Evolutionary conservation across 805 yeast genomes (phyloP).

Genomic region (Yarrowia sp.): DNA sequence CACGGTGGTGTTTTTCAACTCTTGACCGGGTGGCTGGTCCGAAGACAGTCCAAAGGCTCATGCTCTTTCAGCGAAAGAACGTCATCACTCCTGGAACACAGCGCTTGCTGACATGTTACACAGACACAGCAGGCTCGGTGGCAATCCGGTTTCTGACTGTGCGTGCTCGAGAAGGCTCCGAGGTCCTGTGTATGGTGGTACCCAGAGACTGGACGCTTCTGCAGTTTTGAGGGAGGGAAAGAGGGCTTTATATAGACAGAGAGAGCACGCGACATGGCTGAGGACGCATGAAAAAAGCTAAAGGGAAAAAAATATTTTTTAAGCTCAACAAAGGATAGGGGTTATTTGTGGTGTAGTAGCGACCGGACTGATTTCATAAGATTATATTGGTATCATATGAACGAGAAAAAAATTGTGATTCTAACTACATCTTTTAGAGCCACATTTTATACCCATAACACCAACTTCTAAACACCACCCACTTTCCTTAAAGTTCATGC

Average conservation of each 20-base stretch:
- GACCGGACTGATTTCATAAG: too few relatives aligned
- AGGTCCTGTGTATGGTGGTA: background rate
- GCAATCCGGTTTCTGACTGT: background rate
- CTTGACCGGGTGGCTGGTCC: conserved; percentile 16
- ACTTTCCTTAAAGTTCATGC: background rate
- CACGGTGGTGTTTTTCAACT: conserved; percentile 13
- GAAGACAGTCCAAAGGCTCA: conserved; percentile 5
- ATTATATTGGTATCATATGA: too few relatives aligned
- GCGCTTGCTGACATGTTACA: conserved; percentile 16
- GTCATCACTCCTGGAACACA: conserved; percentile 16
- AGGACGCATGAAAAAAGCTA: background rate
- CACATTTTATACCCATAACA: background rate
- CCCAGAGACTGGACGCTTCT: conserved; percentile 18
- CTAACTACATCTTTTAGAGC: background rate
- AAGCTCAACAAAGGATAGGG: too few relatives aligned
- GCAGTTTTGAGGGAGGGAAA: background rate
- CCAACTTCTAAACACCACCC: background rate
- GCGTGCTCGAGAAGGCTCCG: conserved; percentile 5
- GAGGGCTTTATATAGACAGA: background rate
- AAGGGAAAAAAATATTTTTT: background rate
- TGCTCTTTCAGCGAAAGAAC: background rate
- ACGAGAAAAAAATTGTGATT: background rate
- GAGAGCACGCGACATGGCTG: background rate
- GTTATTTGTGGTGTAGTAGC: too few relatives aligned
- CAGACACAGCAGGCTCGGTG: background rate